Evolutionary conservation across 176 grass and related monocot species (phyloP).

Genomic region (Ampelocalamus luodianensis): DNA sequence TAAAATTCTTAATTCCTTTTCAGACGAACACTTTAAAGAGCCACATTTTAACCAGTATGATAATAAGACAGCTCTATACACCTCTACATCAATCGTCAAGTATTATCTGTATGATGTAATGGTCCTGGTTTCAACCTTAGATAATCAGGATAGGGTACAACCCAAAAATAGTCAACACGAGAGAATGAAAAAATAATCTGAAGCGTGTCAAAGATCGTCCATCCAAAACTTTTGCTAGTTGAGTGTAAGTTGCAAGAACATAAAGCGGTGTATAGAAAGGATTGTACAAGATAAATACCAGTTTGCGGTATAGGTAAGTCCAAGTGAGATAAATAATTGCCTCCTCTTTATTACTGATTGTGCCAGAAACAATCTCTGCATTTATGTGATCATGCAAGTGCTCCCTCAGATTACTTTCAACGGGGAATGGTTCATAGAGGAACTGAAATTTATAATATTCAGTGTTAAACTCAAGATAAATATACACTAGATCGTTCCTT

Average conservation of each 20-base stretch:
- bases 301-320: conserved; percentile 90
- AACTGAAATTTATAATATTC: conserved; percentile 66
- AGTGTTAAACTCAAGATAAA: conserved; percentile 47
- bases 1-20: conserved; percentile 15
- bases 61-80: conserved; percentile 10
- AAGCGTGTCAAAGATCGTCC: background rate
- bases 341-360: conserved; percentile 93
- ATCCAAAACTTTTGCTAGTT: background rate
- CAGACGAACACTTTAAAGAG: conserved; percentile 16
- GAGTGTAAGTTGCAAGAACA: conserved; percentile 32
- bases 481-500: conserved; percentile 23
- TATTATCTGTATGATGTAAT: conserved; percentile 14
- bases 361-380: conserved; percentile 91
- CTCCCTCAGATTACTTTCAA: conserved; percentile 97
- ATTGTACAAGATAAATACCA: conserved; percentile 67
- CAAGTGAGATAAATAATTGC: conserved; percentile 97
- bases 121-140: conserved; percentile 6
- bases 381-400: conserved; percentile 97
- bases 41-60: conserved; percentile 15
- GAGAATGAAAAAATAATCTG: background rate
- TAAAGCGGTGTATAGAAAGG: conserved; percentile 9
- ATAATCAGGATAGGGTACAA: conserved; percentile 15
- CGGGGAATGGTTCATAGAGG: conserved; percentile 95
- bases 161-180: conserved; percentile 29
- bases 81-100: background rate